Evolutionary conservation across 371 early-diverging fungal species (phyloP).

Genomic region (Choanephora cucurbitarum): DNA sequence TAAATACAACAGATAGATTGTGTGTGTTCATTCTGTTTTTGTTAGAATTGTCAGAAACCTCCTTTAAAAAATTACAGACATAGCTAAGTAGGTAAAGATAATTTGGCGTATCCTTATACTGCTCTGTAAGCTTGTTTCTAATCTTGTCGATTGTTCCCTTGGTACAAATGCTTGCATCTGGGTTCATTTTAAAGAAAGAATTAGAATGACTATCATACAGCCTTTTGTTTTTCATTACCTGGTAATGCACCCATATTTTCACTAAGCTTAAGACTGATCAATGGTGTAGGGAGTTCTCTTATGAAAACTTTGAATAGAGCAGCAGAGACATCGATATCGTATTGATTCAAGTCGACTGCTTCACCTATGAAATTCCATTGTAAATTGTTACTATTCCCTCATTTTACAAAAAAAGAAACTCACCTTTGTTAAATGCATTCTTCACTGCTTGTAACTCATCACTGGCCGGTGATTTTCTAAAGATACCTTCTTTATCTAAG

Average conservation of each 20-base stretch:
- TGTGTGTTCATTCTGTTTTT: constrained; percentile 80
- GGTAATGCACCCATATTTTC: constrained; percentile 35
- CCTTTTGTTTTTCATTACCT: constrained; percentile 25
- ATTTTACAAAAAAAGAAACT: neutral
- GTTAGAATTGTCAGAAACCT: constrained; percentile 58
- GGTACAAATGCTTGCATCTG: constrained; percentile 27
- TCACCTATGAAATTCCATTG: constrained; percentile 29
- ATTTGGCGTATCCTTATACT: constrained; percentile 25
- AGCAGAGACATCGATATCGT: constrained; percentile 82
- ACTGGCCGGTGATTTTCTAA: constrained; percentile 80
- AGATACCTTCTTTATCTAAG: constrained; percentile 84
- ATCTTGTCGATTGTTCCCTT: constrained; percentile 22
- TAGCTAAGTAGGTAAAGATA: constrained; percentile 56
- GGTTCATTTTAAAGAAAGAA: neutral
- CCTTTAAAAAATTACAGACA: constrained; percentile 63
- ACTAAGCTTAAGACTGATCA: constrained; percentile 60
- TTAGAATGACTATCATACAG: neutral
- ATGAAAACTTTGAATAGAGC: constrained; percentile 86
- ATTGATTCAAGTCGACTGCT: constrained; percentile 55
- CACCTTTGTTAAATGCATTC: constrained; percentile 68
- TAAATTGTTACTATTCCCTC: too few relatives aligned
- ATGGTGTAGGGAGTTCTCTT: constrained; percentile 78
- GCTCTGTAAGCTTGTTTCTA: constrained; percentile 16
- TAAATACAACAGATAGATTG: constrained; percentile 86
- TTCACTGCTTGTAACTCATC: constrained; percentile 60